Base-by-base conservation (phyloP, 345 rosid species). In the Lepidium sativum region DNA sequence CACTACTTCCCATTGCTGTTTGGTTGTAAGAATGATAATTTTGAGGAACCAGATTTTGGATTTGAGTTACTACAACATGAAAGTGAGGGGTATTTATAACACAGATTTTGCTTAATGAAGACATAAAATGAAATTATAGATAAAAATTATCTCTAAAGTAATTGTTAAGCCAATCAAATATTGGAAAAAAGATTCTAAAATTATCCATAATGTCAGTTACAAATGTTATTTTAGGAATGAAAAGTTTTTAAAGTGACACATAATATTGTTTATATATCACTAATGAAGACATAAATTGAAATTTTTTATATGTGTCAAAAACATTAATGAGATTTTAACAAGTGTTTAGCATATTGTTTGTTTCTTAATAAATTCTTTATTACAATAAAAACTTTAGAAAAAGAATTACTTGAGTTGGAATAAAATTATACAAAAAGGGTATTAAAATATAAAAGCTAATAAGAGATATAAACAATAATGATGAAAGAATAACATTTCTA, bases 241-340 rank as follows among this genome's bases (percentile, higher is more conserved):
- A 5, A 31, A 5, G 0, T 9, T 4, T 59, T 10, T 14, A 25
- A 1, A 27, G 58, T 49, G 50, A 68, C 58, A 57, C 58, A 17
- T 48, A 29, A 37, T 12, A 17, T 9, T 5, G 31, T 14, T 45
- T 20, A 6, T 9, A 17, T n/a, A 48, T 40, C 42, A 18, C 20
- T 49, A 27, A n/a, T n/a, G n/a, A n/a, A n/a, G n/a, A n/a, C n/a
- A n/a, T n/a, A n/a, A n/a, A n/a, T n/a, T n/a, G n/a, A n/a, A n/a
- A n/a, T n/a, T n/a, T n/a, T n/a, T n/a, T n/a, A 58, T 44, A 56
- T 29, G 60, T 68, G 66, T 29, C 73, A 29, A 18, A 59, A 49
- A 17, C 2, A 9, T 37, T 2, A 27, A 47, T 14, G 17, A 8
- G 42, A 58, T 14, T 59, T 59, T 68, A 14, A 32, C 27, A 60